Evolutionary conservation across 2,329 filamentous ascomycete species (phyloP).

Genomic region (Xylaria sp.): DNA sequence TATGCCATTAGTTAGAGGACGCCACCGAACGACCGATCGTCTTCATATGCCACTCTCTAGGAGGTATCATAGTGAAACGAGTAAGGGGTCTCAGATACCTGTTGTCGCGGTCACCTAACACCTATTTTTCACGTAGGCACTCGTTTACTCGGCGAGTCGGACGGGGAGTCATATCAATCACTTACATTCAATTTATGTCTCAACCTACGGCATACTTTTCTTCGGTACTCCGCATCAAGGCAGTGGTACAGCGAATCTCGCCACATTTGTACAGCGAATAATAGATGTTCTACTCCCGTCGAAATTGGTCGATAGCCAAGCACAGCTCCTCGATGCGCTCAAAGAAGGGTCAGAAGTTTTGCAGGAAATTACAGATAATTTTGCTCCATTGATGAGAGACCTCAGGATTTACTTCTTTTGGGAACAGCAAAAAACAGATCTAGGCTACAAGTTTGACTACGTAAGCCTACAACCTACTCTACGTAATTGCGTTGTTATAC

Average conservation of each 20-base stretch:
- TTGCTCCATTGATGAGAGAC: constrained; percentile 31
- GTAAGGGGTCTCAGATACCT: not conserved
- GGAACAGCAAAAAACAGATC: constrained; percentile 33
- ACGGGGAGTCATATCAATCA: constrained; percentile 26
- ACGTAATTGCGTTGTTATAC: not conserved
- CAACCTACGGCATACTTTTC: constrained; percentile 34
- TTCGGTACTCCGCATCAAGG: constrained; percentile 35
- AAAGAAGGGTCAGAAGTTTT: constrained; percentile 29
- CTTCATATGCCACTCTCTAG: constrained; percentile 29
- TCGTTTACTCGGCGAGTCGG: constrained; percentile 31
- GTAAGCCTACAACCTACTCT: constrained; percentile 1
- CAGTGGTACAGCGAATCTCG: constrained; percentile 20
- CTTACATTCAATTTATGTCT: constrained; percentile 29
- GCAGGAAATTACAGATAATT: constrained; percentile 36
- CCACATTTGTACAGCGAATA: constrained; percentile 27
- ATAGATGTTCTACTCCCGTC: constrained; percentile 26
- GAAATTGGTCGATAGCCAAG: constrained; percentile 32
- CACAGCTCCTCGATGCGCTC: constrained; percentile 31
- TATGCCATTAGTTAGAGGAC: constrained; percentile 6
- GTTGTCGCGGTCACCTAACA: not conserved
- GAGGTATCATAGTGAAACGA: constrained; percentile 33
- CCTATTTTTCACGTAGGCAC: constrained; percentile 7
- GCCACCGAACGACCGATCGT: constrained; percentile 28
- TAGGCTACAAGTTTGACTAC: constrained; percentile 30
- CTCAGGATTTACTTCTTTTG: constrained; percentile 34